Evolutionary conservation across 2,329 filamentous ascomycete species (phyloP), one percentile per base, ranked within the genome.

Genomic region (Fusarium oxysporum): DNA sequence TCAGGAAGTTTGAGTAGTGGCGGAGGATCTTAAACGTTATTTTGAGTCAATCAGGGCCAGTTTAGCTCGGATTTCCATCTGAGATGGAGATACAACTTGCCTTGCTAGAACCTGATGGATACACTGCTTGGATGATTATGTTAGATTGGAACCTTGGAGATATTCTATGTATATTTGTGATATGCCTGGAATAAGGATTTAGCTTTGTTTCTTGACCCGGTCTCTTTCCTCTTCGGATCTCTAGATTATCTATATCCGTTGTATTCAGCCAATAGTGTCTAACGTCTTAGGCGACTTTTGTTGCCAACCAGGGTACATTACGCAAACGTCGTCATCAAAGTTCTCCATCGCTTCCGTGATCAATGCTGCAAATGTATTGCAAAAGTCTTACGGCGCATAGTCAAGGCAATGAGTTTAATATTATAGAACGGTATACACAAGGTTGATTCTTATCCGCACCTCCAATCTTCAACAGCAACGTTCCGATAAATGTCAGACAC

Each of bases 301-400:
- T 28, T 28, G 28, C 28, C 28, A 28, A 28, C 2, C 28, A 28
- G 7, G 8, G 28, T 28, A 28, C 28, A 16, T 11, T 4, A 11
- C 25, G 6, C 13, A n/a, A 3, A 16, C 0, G 5, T 7, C 19
- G 3, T 30, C 9, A 12, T 4, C 6, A 8, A n/a, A 6, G 8
- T 48, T 6, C 7, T 16, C 8, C 6, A 11, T n/a, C 19, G 2
- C 10, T 30, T n/a, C 9, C 3, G 6, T 47, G 9, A 11, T n/a
- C 13, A 30, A 11, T 16, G 4, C 9, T 47, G 17, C 17, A 37
- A 11, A 37, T 6, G 35, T 19, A 6, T 4, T n/a, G 7, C 9
- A 0, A 48, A 12, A 48, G 9, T 16, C 8, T 48, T n/a, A n/a
- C 4, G 6, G 28, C 5, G 1, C 9, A 30, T 12, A 12, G 7